Evolutionary conservation across 2,329 filamentous ascomycete species (phyloP).

Genomic region (Pyricularia grisea): DNA sequence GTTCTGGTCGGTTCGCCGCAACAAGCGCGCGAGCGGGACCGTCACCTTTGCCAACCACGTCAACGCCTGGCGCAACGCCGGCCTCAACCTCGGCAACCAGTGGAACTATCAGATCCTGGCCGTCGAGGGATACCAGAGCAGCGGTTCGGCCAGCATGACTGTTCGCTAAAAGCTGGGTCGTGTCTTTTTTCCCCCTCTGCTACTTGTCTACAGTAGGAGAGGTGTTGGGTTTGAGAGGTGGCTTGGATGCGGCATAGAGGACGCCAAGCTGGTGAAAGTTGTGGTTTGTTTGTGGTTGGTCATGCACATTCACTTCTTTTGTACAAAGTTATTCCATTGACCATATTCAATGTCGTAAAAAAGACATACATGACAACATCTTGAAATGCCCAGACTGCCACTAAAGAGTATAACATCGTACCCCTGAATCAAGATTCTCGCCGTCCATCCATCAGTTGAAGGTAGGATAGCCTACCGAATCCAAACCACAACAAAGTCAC

Average conservation of each 20-base stretch:
- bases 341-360: background rate
- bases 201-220: background rate
- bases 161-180: conserved; percentile 15
- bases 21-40: conserved; percentile 35
- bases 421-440: too few species aligned
- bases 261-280: background rate
- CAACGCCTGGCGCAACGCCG: conserved; percentile 36
- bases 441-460: too few species aligned
- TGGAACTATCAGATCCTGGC: conserved; percentile 41
- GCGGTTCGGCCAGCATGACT: conserved; percentile 31
- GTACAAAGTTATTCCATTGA: background rate
- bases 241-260: background rate
- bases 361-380: background rate
- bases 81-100: conserved; percentile 34
- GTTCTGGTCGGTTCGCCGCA: conserved; percentile 37
- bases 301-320: background rate
- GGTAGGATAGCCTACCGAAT: too few species aligned
- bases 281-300: background rate
- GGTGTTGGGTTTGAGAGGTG: background rate
- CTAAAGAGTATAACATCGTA: too few species aligned
- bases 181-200: background rate
- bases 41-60: conserved; percentile 42
- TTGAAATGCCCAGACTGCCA: too few species aligned
- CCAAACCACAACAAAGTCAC: too few species aligned
- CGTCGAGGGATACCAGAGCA: conserved; percentile 41